Percentiles rank a stretch among this genome's conserved stretches.
Conservation (phyloP, 2,329 filamentous ascomycete genomes). For the Zopfia rhizophila region DNA sequence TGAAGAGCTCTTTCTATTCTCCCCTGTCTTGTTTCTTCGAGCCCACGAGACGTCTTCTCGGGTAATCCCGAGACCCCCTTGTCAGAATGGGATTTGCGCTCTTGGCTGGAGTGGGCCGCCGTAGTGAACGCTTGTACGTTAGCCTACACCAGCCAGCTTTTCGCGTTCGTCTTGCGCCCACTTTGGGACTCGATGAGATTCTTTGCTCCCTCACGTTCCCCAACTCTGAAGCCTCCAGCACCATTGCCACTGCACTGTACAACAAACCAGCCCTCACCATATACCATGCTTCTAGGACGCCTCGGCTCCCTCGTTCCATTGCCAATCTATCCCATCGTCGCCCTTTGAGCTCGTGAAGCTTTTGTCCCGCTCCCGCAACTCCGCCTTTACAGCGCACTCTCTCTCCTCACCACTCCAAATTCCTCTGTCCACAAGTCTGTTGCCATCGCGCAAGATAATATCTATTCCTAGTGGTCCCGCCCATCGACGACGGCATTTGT, state of each 20-base stretch:
- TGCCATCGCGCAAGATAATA: constrained; percentile 21
- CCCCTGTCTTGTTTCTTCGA: neutral
- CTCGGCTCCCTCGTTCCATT: constrained; percentile 27
- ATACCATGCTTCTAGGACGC: constrained; percentile 42
- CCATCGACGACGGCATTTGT: constrained; percentile 12
- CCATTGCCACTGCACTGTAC: constrained; percentile 38
- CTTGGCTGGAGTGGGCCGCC: constrained; percentile 15
- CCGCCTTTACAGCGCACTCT: constrained; percentile 45
- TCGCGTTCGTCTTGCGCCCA: constrained; percentile 14
- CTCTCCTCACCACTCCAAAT: constrained; percentile 33
- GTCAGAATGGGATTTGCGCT: constrained; percentile 14
- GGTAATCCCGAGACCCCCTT: constrained; percentile 7
- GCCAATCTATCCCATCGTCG: constrained; percentile 39
- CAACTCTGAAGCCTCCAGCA: constrained; percentile 34
- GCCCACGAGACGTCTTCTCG: neutral
- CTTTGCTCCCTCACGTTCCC: constrained; percentile 37
- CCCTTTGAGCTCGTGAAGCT: constrained; percentile 49
- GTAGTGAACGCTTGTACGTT: constrained; percentile 10
- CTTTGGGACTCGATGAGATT: constrained; percentile 23
- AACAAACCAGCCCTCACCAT: constrained; percentile 24
- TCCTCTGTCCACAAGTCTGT: constrained; percentile 22
- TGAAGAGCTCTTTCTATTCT: neutral
- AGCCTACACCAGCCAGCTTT: constrained; percentile 1
- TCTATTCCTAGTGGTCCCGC: constrained; percentile 22
- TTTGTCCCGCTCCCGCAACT: constrained; percentile 51